Conservation (phyloP, 2,329 filamentous ascomycete genomes). For the Fusarium temperatum region DNA sequence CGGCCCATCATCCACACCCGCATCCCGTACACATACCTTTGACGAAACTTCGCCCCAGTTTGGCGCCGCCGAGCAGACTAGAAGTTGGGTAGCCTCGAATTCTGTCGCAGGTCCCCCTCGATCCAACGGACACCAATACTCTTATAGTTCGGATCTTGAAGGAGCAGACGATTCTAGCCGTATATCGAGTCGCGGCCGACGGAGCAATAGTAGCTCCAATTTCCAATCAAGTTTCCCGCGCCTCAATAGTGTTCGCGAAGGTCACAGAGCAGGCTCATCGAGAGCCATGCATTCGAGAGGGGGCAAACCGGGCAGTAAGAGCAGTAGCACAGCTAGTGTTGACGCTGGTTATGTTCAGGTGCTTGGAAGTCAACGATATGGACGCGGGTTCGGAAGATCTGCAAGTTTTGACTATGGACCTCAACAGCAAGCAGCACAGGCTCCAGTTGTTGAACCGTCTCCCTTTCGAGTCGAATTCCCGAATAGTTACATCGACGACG, state of each 20-base stretch:
- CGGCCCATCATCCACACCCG: slow-evolving; percentile 28
- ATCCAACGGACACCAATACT: slow-evolving; percentile 52
- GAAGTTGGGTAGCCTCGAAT: slow-evolving; percentile 44
- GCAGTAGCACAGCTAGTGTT: slow-evolving; percentile 73
- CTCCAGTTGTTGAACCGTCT: slow-evolving; percentile 39
- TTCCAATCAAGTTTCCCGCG: slow-evolving; percentile 68
- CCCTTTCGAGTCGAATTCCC: slow-evolving; percentile 61
- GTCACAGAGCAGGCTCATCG: slow-evolving; percentile 50
- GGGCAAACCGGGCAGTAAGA: slow-evolving; percentile 74
- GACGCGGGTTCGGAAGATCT: slow-evolving; percentile 65
- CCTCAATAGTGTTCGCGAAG: slow-evolving; percentile 70
- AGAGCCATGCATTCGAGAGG: slow-evolving; percentile 60
- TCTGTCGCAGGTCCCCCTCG: slow-evolving; percentile 35
- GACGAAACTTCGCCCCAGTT: slow-evolving; percentile 40
- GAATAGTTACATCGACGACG: slow-evolving; percentile 59
- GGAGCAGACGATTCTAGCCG: slow-evolving; percentile 63
- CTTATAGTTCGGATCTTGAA: slow-evolving; percentile 71
- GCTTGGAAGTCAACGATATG: slow-evolving; percentile 66
- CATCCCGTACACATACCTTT: slow-evolving; percentile 41
- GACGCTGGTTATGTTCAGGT: slow-evolving; percentile 69
- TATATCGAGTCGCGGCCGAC: slow-evolving; percentile 67
- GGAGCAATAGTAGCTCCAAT: slow-evolving; percentile 84
- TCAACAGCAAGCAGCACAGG: slow-evolving; percentile 45
- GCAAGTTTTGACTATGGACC: slow-evolving; percentile 79
- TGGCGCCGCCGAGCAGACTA: slow-evolving; percentile 46